Conservation (phyloP, 805 yeast genomes). For the Hagleromyces aurorensis region DNA sequence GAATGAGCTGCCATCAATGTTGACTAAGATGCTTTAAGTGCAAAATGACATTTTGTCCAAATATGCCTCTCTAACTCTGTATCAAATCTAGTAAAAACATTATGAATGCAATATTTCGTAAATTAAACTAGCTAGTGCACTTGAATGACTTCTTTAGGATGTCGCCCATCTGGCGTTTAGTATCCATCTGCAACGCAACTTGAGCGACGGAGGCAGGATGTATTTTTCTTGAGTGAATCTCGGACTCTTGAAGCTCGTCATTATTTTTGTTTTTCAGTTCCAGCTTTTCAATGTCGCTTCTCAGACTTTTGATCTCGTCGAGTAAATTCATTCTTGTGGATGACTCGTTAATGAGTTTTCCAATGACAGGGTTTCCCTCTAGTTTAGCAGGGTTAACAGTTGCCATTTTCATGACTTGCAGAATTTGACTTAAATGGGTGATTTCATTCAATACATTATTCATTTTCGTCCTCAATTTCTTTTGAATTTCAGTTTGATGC, state of each 20-base stretch:
- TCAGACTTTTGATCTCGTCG: constrained; percentile 17
- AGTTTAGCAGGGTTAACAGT: constrained; percentile 9
- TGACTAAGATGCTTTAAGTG: too few species aligned
- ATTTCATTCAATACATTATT: constrained; percentile 10
- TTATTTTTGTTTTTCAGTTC: constrained; percentile 3
- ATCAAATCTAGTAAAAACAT: too few species aligned
- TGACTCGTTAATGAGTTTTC: constrained; percentile 13
- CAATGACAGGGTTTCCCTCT: constrained; percentile 14
- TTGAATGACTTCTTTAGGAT: constrained; percentile 19
- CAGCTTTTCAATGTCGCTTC: constrained; percentile 17
- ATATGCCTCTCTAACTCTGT: too few species aligned
- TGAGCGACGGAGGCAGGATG: constrained; percentile 18
- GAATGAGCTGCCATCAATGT: too few species aligned
- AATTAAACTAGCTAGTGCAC: too few species aligned
- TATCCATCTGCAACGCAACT: constrained; percentile 17
- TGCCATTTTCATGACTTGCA: constrained; percentile 19
- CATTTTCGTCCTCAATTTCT: constrained; percentile 18
- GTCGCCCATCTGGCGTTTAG: constrained; percentile 23
- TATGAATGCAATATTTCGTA: too few species aligned
- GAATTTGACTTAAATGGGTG: constrained; percentile 11
- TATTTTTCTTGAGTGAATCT: constrained; percentile 4
- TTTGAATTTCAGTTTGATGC: constrained; percentile 19
- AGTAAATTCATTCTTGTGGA: constrained; percentile 13
- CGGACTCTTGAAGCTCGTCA: background rate
- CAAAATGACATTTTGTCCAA: too few species aligned